phyloP scores from a whole-genome alignment of 2,329 filamentous ascomycete species.

The Trichophyton mentagrophytes region DNA sequence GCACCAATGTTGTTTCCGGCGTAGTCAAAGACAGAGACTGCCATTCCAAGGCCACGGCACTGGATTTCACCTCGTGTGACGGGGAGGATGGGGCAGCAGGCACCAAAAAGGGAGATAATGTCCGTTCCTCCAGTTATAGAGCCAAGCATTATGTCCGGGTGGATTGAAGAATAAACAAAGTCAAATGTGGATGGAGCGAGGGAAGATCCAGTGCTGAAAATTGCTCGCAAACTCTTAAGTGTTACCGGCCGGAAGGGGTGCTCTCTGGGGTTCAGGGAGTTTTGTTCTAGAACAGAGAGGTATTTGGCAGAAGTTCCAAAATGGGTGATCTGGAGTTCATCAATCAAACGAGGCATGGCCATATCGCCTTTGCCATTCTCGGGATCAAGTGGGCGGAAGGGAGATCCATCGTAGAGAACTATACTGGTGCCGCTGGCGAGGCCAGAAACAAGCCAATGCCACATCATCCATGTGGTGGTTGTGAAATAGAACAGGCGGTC shows the following conservation, averaged over 20 bases:
- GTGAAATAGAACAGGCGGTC: conserved; percentile 87
- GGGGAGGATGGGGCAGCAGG: conserved; percentile 63
- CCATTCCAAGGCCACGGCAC: conserved; percentile 66
- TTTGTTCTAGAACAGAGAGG: conserved; percentile 77
- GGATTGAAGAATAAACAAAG: conserved; percentile 79
- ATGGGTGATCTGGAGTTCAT: conserved; percentile 71
- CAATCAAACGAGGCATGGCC: conserved; percentile 69
- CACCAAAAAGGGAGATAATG: conserved; percentile 88
- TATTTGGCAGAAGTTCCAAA: conserved; percentile 95
- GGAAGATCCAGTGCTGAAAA: conserved; percentile 89
- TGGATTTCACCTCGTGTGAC: conserved; percentile 65
- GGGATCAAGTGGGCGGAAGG: conserved; percentile 56
- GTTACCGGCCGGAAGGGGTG: conserved; percentile 33
- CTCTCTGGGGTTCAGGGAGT: conserved; percentile 47
- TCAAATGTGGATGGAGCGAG: conserved; percentile 84
- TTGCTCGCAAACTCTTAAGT: conserved; percentile 53
- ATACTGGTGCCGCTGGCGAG: conserved; percentile 72
- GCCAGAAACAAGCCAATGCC: conserved; percentile 88
- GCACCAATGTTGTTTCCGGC: conserved; percentile 46
- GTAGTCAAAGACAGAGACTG: conserved; percentile 47
- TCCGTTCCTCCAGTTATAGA: conserved; percentile 95
- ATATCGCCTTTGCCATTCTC: conserved; percentile 54
- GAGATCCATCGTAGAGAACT: conserved; percentile 83
- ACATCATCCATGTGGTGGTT: conserved; percentile 99
- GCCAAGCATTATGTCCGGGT: conserved; percentile 65